phyloP scores from a whole-genome alignment of 768 basidiomycete genomes.

The Leccinum subtestaceum region DNA sequence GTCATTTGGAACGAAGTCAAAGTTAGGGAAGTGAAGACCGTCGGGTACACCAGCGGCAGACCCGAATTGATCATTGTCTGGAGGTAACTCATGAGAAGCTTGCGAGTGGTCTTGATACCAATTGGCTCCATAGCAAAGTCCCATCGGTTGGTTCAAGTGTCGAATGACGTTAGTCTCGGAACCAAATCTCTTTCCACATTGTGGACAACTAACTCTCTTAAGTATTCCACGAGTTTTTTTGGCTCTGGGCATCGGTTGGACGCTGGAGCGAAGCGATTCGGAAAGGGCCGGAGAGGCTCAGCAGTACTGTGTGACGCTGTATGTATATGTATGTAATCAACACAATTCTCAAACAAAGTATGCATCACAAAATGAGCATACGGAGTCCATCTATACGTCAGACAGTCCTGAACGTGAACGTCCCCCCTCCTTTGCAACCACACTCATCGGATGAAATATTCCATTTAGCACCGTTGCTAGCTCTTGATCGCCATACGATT shows the following conservation, averaged over 20 bases:
- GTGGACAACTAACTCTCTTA: not conserved
- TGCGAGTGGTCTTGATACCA: not conserved
- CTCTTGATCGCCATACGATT: not conserved
- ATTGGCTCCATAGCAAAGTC: not conserved
- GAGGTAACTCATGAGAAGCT: not conserved
- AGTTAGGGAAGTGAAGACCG: too few species aligned
- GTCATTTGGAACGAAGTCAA: too few species aligned
- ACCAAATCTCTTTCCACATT: not conserved
- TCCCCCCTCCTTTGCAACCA: not conserved
- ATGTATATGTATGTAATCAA: not conserved
- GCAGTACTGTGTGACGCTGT: not conserved
- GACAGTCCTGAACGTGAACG: not conserved
- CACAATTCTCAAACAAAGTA: not conserved
- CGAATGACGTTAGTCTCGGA: slow-evolving; percentile 8
- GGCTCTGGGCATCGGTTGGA: not conserved
- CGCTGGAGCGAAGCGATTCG: not conserved
- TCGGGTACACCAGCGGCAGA: not conserved
- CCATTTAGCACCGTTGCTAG: not conserved
- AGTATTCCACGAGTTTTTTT: not conserved
- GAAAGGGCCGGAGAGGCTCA: not conserved
- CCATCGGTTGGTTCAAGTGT: slow-evolving; percentile 1
- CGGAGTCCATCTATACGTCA: not conserved
- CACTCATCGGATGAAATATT: not conserved
- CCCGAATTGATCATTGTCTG: not conserved
- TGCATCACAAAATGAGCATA: not conserved